phyloP scores from a whole-genome alignment of 176 grass and related monocot species.

The Neostapfia colusana region DNA sequence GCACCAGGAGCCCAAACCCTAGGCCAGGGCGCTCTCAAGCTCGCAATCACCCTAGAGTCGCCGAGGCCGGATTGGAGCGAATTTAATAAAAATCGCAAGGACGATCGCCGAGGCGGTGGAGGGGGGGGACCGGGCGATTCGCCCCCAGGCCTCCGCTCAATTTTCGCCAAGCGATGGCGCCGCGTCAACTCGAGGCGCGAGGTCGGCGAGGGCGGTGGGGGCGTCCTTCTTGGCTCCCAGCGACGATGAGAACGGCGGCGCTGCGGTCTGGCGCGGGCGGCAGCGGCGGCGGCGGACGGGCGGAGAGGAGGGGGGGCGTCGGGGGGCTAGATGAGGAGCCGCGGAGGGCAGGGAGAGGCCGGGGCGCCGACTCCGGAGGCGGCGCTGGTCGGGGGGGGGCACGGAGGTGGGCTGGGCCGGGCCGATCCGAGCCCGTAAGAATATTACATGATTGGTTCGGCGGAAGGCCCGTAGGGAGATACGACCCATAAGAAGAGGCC shows the following conservation, averaged over 20 bases:
- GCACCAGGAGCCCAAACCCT: slow-evolving; percentile 43
- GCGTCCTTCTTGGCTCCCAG: neutral
- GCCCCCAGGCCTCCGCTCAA: neutral
- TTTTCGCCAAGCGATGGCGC: neutral
- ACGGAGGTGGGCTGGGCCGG: no score
- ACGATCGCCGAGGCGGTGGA: neutral
- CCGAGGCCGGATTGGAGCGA: neutral
- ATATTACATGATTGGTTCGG: no score
- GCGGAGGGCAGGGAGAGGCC: no score
- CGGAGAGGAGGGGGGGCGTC: no score
- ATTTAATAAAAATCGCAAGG: slow-evolving; percentile 3
- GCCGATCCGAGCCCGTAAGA: no score
- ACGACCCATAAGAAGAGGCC: no score
- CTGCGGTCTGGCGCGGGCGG: no score
- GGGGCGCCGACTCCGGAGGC: no score
- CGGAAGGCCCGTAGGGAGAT: no score
- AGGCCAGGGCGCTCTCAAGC: neutral
- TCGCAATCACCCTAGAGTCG: neutral
- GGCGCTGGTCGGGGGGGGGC: no score
- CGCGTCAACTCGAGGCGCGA: neutral
- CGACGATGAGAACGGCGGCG: neutral
- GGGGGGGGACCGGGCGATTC: slow-evolving; percentile 11
- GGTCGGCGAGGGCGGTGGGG: neutral
- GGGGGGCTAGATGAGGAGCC: no score
- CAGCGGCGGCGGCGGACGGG: no score